Base-by-base conservation (phyloP, 176 grass and related monocot species). In the Oryza australiensis region DNA sequence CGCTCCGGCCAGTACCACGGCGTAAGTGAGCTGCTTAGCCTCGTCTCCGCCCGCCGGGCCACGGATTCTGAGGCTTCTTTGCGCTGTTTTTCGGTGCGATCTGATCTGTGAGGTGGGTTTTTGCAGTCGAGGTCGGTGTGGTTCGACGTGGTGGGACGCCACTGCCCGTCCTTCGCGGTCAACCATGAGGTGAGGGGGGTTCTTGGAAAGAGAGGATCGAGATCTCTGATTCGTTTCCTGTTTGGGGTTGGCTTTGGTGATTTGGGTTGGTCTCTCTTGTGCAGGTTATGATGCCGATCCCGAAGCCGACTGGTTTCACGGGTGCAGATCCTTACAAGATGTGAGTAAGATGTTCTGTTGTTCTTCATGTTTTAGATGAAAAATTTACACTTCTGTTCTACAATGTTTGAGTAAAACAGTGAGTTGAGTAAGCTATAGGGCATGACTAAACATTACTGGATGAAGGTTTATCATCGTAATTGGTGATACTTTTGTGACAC, bases 321-420 rank as follows among this genome's bases (percentile, higher is more conserved):
- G 96, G 93, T 16, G 89, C 96, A 27, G 93, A 99, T 99, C 91
- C 96, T 3, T 99, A 99, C 74, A 99, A 99, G 77, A 86, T 99
- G 96, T 93, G 70, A 89, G 88, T 83, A 70, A 16, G 16, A 67
- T 86, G 33, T 26, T 53, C 9, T 35, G 10, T 16, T 29, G 0
- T 13, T 37, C 33, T 6, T 3, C 81, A 34, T 12, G 40, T 60
- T 60, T 6, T 66, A 3, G 48, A 26, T 69, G 18, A 43, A 42
- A 22, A 68, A 22, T 43, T 59, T 45, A 8, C 64, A 43, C 40
- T 70, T 9, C 70, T 32, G 12, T 62, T 42, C 22, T 59, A 27
- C 5, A 24, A 18, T 45, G 11, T 76, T 64, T 13, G 46, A 22
- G 26, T 33, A 13, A 2, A 38, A 20, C 29, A 59, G 22, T 63